These are phyloP conservation scores for Laburnicola sp. DNA, from an alignment of 2,329 filamentous ascomycete genomes.

Conservation along the genomic window DNA sequence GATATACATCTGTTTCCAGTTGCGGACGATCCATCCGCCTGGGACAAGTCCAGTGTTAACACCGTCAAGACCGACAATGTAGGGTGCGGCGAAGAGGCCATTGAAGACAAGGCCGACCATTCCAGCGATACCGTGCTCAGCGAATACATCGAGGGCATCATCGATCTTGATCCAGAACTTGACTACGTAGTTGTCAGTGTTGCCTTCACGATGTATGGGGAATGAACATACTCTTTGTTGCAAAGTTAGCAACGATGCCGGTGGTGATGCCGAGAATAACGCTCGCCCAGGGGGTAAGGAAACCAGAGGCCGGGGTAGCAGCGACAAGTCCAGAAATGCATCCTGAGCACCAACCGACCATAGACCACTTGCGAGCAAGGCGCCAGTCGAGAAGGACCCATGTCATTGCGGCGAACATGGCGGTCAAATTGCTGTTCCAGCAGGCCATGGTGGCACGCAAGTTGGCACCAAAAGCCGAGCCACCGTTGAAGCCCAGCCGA, in stretches of 20 bases:
- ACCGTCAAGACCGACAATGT: slow-evolving; percentile 75
- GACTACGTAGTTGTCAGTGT: slow-evolving; percentile 49
- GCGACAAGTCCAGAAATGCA: slow-evolving; percentile 85
- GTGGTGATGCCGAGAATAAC: slow-evolving; percentile 64
- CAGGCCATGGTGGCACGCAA: slow-evolving; percentile 92
- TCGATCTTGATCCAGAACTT: slow-evolving; percentile 79
- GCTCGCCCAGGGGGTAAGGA: slow-evolving; percentile 69
- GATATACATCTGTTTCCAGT: slow-evolving; percentile 75
- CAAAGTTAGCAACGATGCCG: slow-evolving; percentile 76
- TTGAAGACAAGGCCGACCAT: slow-evolving; percentile 80
- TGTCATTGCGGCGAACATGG: slow-evolving; percentile 86
- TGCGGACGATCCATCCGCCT: slow-evolving; percentile 76
- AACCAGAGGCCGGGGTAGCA: slow-evolving; percentile 82
- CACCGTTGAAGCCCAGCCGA: slow-evolving; percentile 98
- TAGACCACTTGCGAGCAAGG: slow-evolving; percentile 90
- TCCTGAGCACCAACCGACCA: slow-evolving; percentile 90
- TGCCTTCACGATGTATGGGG: background rate
- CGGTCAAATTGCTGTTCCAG: slow-evolving; percentile 96
- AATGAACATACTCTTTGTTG: slow-evolving; percentile 74
- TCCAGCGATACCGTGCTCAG: slow-evolving; percentile 83
- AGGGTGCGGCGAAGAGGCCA: slow-evolving; percentile 73
- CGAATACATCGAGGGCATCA: slow-evolving; percentile 88
- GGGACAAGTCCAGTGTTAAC: slow-evolving; percentile 66
- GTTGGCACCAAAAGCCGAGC: slow-evolving; percentile 91
- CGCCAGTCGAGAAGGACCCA: slow-evolving; percentile 97